A percentile compares a stretch with the other conserved stretches of the same genome.
Evolutionary conservation across 768 basidiomycete species (phyloP).

Genomic region (Tephrocybe sp.): DNA sequence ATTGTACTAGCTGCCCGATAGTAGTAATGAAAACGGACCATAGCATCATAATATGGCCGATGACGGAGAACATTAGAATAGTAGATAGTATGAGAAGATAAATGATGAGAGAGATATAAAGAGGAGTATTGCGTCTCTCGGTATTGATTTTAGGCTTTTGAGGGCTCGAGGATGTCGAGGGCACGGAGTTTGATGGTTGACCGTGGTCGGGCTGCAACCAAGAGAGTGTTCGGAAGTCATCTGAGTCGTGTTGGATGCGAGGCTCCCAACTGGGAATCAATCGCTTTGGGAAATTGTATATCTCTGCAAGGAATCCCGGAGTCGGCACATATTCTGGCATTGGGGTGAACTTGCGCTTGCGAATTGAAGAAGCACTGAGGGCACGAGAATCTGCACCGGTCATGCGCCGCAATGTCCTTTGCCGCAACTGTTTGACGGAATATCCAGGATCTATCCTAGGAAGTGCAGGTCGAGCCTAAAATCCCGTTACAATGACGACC

Average conservation of each 20-base stretch:
- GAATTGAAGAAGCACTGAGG: constrained; percentile 11
- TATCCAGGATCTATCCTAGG: constrained; percentile 13
- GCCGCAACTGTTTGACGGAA: neutral
- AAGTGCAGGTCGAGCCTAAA: constrained; percentile 7
- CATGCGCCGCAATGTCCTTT: constrained; percentile 14
- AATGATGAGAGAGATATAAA: neutral
- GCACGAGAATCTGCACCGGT: constrained; percentile 12
- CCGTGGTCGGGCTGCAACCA: neutral
- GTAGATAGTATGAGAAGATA: constrained; percentile 7
- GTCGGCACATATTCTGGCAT: neutral
- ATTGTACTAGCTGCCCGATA: neutral
- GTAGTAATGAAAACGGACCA: neutral
- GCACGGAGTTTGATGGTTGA: neutral
- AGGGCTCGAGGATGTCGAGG: neutral
- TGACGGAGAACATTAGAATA: constrained; percentile 4
- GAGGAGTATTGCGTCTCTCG: neutral
- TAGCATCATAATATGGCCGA: neutral
- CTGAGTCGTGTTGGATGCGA: constrained; percentile 8
- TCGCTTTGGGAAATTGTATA: neutral
- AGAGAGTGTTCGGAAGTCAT: constrained; percentile 3
- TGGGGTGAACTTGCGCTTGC: constrained; percentile 7
- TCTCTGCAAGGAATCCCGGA: neutral
- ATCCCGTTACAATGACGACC: neutral
- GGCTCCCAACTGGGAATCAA: neutral
- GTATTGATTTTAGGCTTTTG: neutral